Evolutionary conservation across 2,329 filamentous ascomycete genomes (phyloP).

Genomic region (Cordyceps farinosa): DNA sequence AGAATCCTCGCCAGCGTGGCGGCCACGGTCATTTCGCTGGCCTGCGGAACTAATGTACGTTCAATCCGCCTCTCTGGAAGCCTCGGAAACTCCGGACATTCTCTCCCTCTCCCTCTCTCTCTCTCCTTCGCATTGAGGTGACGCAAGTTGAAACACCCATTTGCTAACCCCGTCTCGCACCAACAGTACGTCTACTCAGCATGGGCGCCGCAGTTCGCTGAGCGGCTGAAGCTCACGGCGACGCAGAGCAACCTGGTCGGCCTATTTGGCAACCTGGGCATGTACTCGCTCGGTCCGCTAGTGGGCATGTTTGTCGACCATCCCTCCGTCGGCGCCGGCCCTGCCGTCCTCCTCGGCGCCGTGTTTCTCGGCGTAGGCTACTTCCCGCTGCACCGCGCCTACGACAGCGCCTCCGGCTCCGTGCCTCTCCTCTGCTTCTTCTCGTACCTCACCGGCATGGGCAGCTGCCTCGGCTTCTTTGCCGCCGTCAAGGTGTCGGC

Average conservation of each 20-base stretch:
- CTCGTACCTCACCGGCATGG: conserved; percentile 79
- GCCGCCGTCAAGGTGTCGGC: conserved; percentile 83
- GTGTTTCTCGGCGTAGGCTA: conserved; percentile 75
- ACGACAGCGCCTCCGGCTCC: conserved; percentile 62
- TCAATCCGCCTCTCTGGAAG: neutral
- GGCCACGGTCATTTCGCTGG: conserved; percentile 78
- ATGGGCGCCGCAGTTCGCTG: conserved; percentile 94
- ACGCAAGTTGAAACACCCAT: conserved; percentile 6
- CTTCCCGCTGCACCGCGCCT: conserved; percentile 78
- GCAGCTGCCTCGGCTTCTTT: conserved; percentile 87
- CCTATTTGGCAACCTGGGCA: conserved; percentile 80
- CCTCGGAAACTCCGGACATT: neutral
- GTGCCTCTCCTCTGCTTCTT: conserved; percentile 70
- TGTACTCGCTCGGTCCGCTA: conserved; percentile 89
- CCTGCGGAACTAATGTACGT: conserved; percentile 87
- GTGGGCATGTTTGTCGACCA: conserved; percentile 83
- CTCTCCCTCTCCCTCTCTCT: no score
- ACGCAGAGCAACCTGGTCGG: conserved; percentile 91
- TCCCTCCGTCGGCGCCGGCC: conserved; percentile 63
- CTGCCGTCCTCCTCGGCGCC: conserved; percentile 72
- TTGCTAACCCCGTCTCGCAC: neutral
- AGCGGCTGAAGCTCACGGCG: conserved; percentile 80
- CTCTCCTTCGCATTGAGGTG: neutral
- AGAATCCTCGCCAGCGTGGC: conserved; percentile 81
- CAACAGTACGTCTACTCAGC: conserved; percentile 92